A percentile compares a stretch with the other conserved stretches of the same genome.
phyloP scores from a whole-genome alignment of 2,329 filamentous ascomycete species.

The Aspergillus felis region DNA sequence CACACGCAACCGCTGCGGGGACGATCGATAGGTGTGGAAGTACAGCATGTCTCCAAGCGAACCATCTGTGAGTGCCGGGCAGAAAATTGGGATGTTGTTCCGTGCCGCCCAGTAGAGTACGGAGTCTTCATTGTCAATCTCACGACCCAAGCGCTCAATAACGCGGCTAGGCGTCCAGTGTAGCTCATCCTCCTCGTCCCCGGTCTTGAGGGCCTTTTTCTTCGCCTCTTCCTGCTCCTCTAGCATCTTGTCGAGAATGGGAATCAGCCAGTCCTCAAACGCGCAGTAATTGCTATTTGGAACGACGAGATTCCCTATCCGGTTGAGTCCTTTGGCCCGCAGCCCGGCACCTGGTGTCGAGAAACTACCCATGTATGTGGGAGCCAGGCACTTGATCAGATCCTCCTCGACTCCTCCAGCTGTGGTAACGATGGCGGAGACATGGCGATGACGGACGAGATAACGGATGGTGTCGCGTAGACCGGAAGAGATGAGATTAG shows the following conservation, averaged over 20 bases:
- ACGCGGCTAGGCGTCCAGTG: slow-evolving; percentile 94
- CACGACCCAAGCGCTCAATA: slow-evolving; percentile 82
- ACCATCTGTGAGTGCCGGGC: slow-evolving; percentile 90
- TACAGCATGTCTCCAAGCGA: slow-evolving; percentile 97
- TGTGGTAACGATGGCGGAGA: slow-evolving; percentile 90
- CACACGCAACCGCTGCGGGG: slow-evolving; percentile 73
- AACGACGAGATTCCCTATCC: slow-evolving; percentile 92
- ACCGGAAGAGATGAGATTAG: slow-evolving; percentile 94
- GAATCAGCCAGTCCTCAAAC: slow-evolving; percentile 96
- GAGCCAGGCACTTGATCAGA: slow-evolving; percentile 94
- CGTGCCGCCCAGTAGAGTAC: slow-evolving; percentile 98
- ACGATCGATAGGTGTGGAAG: slow-evolving; percentile 92
- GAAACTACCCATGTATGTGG: slow-evolving; percentile 90
- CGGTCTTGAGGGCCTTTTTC: slow-evolving; percentile 44
- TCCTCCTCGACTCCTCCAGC: slow-evolving; percentile 96
- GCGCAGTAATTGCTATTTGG: slow-evolving; percentile 97
- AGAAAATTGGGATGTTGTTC: slow-evolving; percentile 96
- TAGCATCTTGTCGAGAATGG: slow-evolving; percentile 90
- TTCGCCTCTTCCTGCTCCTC: slow-evolving; percentile 84
- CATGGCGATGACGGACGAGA: slow-evolving; percentile 86
- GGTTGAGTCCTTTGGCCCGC: slow-evolving; percentile 81
- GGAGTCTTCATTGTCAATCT: slow-evolving; percentile 87
- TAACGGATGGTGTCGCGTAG: slow-evolving; percentile 88
- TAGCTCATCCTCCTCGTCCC: slow-evolving; percentile 59
- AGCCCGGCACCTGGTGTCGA: slow-evolving; percentile 70